A percentile compares a stretch with the other conserved stretches of the same genome.
Conservation (phyloP, 768 basidiomycete species). For the Pleurotus cornucopiae region DNA sequence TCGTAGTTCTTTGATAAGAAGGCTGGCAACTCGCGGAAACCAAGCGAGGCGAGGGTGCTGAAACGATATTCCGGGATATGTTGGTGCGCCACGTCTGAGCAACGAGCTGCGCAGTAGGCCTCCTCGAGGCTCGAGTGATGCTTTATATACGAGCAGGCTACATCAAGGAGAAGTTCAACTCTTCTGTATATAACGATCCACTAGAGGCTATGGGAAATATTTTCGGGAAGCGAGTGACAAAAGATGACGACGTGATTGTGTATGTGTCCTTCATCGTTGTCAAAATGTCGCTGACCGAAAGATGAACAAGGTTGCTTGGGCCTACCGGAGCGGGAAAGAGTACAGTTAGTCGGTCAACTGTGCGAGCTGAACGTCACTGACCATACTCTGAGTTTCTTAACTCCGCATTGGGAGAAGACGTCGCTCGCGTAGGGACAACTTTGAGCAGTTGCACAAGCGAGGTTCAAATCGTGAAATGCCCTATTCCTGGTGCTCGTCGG, state of each 20-base stretch:
- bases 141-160: too few species aligned
- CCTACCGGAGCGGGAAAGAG: constrained; percentile 26
- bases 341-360: constrained; percentile 14
- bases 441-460: constrained; percentile 34
- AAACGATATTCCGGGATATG: too few species aligned
- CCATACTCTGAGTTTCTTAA: constrained; percentile 19
- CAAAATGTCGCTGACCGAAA: background rate
- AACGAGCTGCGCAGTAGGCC: too few species aligned
- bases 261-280: background rate
- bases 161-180: too few species aligned
- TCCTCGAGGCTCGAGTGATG: too few species aligned
- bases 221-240: background rate
- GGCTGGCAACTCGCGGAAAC: too few species aligned
- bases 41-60: too few species aligned
- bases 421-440: constrained; percentile 11
- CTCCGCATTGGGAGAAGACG: constrained; percentile 11
- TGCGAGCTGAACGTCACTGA: background rate
- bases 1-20: too few species aligned
- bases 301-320: constrained; percentile 19
- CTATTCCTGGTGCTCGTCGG: constrained; percentile 18
- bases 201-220: background rate
- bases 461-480: constrained; percentile 25
- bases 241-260: background rate
- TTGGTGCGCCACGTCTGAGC: too few species aligned
- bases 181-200: too few species aligned